Evolutionary conservation across 2,329 filamentous ascomycete genomes (phyloP).

Genomic region (Clathrospora elynae): DNA sequence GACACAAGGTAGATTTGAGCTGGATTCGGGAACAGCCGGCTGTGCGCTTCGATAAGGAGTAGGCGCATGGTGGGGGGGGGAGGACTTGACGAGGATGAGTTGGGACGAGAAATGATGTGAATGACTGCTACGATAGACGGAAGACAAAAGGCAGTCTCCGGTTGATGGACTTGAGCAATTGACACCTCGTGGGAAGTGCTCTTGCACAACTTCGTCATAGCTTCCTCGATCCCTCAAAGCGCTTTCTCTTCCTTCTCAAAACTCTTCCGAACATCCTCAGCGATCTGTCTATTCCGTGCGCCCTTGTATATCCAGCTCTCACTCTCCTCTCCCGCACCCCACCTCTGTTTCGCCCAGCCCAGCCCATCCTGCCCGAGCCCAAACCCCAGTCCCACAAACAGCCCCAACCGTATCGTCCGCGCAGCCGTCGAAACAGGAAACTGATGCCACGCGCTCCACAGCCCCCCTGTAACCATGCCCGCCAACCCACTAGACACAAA

Average conservation of each 20-base stretch:
- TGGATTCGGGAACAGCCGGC: constrained; percentile 93
- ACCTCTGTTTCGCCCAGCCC: constrained; percentile 70
- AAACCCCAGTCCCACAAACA: constrained; percentile 78
- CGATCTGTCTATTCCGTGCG: constrained; percentile 44
- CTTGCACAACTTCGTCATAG: too few species aligned
- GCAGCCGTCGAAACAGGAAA: constrained; percentile 70
- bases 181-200: too few species aligned
- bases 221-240: too few species aligned
- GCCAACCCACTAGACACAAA: constrained; percentile 81
- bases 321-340: constrained; percentile 56
- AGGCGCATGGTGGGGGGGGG: neutral
- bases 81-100: neutral
- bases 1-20: constrained; percentile 91
- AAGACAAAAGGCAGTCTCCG: too few species aligned
- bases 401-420: constrained; percentile 74
- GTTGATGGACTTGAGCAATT: too few species aligned
- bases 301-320: constrained; percentile 53
- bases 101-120: neutral
- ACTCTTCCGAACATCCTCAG: constrained; percentile 10
- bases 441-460: constrained; percentile 83
- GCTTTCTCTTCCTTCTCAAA: constrained; percentile 11
- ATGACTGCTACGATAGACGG: constrained; percentile 8
- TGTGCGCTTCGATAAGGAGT: constrained; percentile 85
- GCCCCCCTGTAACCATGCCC: constrained; percentile 80
- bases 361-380: constrained; percentile 80